Percentiles rank a stretch among this genome's conserved stretches.
Conservation (phyloP, 2,329 filamentous ascomycete genomes). For the Xylariales sp. region DNA sequence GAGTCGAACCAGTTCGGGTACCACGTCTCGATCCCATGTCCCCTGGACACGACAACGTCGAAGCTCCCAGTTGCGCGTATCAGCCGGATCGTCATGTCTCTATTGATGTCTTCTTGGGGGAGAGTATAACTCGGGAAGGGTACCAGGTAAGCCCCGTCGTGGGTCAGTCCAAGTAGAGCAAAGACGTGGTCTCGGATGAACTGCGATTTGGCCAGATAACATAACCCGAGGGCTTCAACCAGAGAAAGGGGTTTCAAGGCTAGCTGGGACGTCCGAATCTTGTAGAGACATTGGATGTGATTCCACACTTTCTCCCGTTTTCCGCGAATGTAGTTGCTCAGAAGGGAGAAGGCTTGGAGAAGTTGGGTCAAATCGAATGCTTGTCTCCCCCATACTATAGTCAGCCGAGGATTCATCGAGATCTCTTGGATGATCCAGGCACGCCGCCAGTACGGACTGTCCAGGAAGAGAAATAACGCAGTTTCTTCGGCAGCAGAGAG, state of each 20-base stretch:
- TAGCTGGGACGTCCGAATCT: constrained; percentile 33
- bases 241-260: constrained; percentile 34
- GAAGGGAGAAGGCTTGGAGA: constrained; percentile 15
- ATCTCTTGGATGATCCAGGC: constrained; percentile 38
- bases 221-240: constrained; percentile 31
- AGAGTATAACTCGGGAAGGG: constrained; percentile 34
- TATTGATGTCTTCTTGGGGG: constrained; percentile 31
- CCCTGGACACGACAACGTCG: constrained; percentile 31
- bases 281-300: constrained; percentile 32
- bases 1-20: constrained; percentile 38
- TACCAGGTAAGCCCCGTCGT: constrained; percentile 34
- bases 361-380: constrained; percentile 33
- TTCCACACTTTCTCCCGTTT: constrained; percentile 27
- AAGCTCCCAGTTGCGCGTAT: constrained; percentile 34
- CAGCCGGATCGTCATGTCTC: constrained; percentile 34
- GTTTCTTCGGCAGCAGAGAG: constrained; percentile 34
- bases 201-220: constrained; percentile 30
- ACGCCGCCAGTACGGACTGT: constrained; percentile 34
- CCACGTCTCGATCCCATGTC: constrained; percentile 27
- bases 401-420: constrained; percentile 31
- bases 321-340: constrained; percentile 23
- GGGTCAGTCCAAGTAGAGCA: constrained; percentile 35
- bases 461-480: constrained; percentile 30
- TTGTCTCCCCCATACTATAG: constrained; percentile 33
- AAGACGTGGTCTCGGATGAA: constrained; percentile 33